Evolutionary conservation across 1,284 basidiomycete species (phyloP), one percentile per base, ranked within the genome.

Genomic region (Somion occarium): DNA sequence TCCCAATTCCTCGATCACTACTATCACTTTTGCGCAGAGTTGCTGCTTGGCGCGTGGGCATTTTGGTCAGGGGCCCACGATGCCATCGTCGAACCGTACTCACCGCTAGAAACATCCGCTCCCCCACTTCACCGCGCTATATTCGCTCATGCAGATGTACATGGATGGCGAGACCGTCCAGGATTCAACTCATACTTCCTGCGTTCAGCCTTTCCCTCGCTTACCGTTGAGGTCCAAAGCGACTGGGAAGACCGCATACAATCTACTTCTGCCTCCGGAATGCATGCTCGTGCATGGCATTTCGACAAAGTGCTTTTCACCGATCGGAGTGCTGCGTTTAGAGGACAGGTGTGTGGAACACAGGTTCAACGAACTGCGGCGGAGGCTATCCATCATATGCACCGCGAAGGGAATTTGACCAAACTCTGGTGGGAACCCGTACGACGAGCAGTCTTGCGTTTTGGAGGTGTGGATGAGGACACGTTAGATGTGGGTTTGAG

Each of bases 1-100:
- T 52, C 64, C 5, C 85, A 87, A 62, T 87, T 91, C 72, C 75
- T 91, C 25, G 73, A 77, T 50, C 89, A 92, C 64, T 91, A 90
- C 65, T 92, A 91, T 67, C 89, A 92, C 68, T 83, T 90, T 56
- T 85, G 85, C 30, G 88, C 84, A 0, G 89, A 92, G 63, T 77
- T 90, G 46, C 68, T 90, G 51, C 71, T 91, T 44, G 88, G 88
- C 38, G 69, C 78, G 1, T 88, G 87, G 77, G 79, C 85, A 3
- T 78, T 88, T 57, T 87, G 86, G 79, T 71, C 79, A 34, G 82
- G 82, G 4, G 74, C 81, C n/a, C 67, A 62, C 55, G 57, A 59
- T 34, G 57, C 58, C n/a, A 45, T 47, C 25, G 64, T 64, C 19
- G 52, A 62, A 27, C 51, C 61, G 1, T 48, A 57, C 13, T 45